These are phyloP conservation scores for Parafenestella ontariensis DNA, from an alignment of 2,329 filamentous ascomycete species.

Conservation along the genomic window DNA sequence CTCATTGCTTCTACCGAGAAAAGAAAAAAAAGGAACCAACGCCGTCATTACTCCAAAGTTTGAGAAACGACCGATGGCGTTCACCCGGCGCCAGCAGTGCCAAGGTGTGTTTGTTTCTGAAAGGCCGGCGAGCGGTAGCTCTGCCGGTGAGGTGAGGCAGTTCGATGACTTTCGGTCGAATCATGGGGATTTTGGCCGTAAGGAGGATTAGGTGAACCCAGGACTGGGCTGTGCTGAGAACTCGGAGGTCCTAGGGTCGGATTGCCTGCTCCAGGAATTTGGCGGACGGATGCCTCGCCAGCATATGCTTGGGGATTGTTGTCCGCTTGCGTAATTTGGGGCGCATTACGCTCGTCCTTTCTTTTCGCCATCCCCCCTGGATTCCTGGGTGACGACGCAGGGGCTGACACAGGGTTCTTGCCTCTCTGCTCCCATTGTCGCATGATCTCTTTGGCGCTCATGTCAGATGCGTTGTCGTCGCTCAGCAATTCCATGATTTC, in stretches of 20 bases:
- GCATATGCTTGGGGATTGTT: constrained; percentile 86
- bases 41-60: constrained; percentile 34
- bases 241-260: constrained; percentile 20
- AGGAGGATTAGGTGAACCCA: constrained; percentile 42
- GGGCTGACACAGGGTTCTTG: constrained; percentile 65
- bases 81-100: constrained; percentile 47
- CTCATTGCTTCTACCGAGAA: constrained; percentile 19
- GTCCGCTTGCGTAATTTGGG: constrained; percentile 75
- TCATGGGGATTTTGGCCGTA: constrained; percentile 44
- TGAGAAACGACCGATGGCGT: constrained; percentile 1
- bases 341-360: constrained; percentile 56
- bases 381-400: constrained; percentile 51
- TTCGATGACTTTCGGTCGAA: constrained; percentile 45
- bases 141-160: constrained; percentile 47
- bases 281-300: constrained; percentile 82
- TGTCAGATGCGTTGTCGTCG: constrained; percentile 82
- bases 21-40: constrained; percentile 23
- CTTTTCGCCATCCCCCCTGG: constrained; percentile 59
- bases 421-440: constrained; percentile 88
- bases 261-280: constrained; percentile 59
- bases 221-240: constrained; percentile 37
- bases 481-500: constrained; percentile 86
- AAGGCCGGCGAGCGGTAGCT: constrained; percentile 48
- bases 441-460: constrained; percentile 96
- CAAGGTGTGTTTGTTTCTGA: constrained; percentile 45